Conservation (phyloP, 768 basidiomycete species). For the Amanita exitialis region DNA sequence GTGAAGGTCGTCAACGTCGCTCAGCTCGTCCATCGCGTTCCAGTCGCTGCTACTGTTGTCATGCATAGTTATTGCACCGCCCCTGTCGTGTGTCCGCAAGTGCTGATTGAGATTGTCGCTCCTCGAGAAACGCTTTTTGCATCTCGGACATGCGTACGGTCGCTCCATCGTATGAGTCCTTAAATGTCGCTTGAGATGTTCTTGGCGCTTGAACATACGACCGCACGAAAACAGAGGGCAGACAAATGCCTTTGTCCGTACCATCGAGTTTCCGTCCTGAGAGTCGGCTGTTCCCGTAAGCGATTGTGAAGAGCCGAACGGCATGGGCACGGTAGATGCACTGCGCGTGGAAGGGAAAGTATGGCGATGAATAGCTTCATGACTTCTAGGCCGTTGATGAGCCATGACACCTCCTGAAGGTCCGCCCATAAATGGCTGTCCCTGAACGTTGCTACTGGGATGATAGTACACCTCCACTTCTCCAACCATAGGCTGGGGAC, state of each 20-base stretch:
- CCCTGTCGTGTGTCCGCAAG: conserved; percentile 65
- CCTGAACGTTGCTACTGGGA: conserved; percentile 13
- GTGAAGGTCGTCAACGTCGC: conserved; percentile 5
- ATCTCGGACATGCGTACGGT: conserved; percentile 67
- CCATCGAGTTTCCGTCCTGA: conserved; percentile 17
- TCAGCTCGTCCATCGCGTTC: conserved; percentile 2
- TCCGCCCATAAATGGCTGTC: conserved; percentile 6
- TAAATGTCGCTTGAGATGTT: conserved; percentile 82
- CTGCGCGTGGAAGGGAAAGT: conserved; percentile 16
- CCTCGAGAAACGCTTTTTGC: conserved; percentile 77
- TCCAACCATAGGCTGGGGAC: conserved; percentile 18
- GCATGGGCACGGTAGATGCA: conserved; percentile 8
- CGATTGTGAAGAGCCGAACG: conserved; percentile 7
- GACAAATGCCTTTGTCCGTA: conserved; percentile 56
- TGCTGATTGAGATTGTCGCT: conserved; percentile 89
- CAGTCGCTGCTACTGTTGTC: conserved; percentile 5
- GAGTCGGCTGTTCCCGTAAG: neutral
- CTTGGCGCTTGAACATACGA: conserved; percentile 83
- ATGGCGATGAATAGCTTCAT: conserved; percentile 22
- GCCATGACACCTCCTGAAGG: neutral
- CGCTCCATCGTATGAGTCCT: conserved; percentile 86
- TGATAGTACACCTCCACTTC: conserved; percentile 23
- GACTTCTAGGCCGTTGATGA: conserved; percentile 18
- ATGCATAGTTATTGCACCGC: conserved; percentile 8
- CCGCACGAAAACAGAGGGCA: conserved; percentile 84